phyloP scores from a whole-genome alignment of 768 basidiomycete species.

The Lentinula aciculospora region DNA sequence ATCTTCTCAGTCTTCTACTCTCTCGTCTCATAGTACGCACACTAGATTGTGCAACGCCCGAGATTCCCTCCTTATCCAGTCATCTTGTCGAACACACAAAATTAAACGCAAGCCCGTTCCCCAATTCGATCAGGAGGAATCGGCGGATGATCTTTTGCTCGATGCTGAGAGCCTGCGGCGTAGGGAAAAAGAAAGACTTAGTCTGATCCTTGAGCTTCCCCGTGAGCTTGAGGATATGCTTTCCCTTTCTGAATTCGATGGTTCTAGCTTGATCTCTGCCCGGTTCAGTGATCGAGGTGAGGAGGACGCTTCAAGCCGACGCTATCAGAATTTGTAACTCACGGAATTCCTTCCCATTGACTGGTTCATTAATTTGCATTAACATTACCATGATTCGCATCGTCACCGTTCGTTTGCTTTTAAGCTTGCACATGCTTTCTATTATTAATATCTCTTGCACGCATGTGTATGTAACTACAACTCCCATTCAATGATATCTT shows the following conservation, averaged over 20 bases:
- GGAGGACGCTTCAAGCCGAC: background rate
- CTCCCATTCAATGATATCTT: no score
- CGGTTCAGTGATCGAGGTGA: background rate
- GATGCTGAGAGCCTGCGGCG: background rate
- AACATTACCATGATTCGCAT: no score
- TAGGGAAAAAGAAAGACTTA: slow-evolving; percentile 4
- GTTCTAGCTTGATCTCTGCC: background rate
- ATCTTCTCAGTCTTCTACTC: background rate
- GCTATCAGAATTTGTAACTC: background rate
- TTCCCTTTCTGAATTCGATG: background rate
- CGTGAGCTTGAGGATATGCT: background rate
- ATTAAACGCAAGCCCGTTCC: slow-evolving; percentile 8
- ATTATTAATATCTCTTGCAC: background rate
- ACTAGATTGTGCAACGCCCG: background rate
- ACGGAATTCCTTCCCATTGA: background rate
- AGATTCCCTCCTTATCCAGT: background rate
- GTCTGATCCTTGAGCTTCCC: slow-evolving; percentile 5
- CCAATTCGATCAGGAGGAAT: background rate
- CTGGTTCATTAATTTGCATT: no score
- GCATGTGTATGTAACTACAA: background rate
- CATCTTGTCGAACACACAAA: background rate
- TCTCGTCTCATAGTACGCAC: background rate
- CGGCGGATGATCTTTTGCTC: no score
- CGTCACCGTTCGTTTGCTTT: no score
- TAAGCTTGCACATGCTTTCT: no score